Percentiles rank a stretch among this genome's conserved stretches.
phyloP scores from a whole-genome alignment of 306 rosid species.

The Vigna radiata region DNA sequence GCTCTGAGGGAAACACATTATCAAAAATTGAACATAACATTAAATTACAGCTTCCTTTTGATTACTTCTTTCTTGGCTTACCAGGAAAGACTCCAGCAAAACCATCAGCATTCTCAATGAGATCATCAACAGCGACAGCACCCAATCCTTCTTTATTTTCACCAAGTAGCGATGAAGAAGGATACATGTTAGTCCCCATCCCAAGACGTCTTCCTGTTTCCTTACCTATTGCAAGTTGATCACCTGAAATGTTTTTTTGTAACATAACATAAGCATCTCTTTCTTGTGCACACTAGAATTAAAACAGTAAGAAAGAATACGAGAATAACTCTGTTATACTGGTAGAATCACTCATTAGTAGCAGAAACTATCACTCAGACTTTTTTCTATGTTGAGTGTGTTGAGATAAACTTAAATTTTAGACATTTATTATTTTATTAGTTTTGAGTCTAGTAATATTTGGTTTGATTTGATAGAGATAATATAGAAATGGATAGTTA shows the following conservation, averaged over 20 bases:
- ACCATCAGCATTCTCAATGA: slow-evolving; percentile 84
- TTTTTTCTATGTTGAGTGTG: not conserved
- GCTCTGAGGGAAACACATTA: slow-evolving; percentile 51
- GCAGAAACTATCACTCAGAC: slow-evolving; percentile 4
- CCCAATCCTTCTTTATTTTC: slow-evolving; percentile 54
- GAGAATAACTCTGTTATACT: not conserved
- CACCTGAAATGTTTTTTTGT: slow-evolving; percentile 54
- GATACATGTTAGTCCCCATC: slow-evolving; percentile 86
- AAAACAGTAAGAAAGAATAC: not conserved
- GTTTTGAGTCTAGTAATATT: too few relatives aligned
- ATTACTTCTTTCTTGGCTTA: slow-evolving; percentile 39
- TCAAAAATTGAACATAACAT: slow-evolving; percentile 24
- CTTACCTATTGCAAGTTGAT: slow-evolving; percentile 79
- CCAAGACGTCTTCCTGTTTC: slow-evolving; percentile 87
- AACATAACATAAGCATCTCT: slow-evolving; percentile 24
- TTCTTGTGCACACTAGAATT: not conserved
- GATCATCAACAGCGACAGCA: slow-evolving; percentile 66
- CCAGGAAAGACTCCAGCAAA: slow-evolving; percentile 90
- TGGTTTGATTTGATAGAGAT: too few relatives aligned
- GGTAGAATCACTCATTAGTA: not conserved
- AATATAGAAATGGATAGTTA: too few relatives aligned
- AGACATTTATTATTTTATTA: too few relatives aligned
- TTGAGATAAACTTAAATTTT: too few relatives aligned
- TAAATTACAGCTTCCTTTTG: not conserved
- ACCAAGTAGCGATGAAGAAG: slow-evolving; percentile 78